A percentile compares a stretch with the other conserved stretches of the same genome.
Evolutionary conservation across 2,329 filamentous ascomycete genomes (phyloP).

Genomic region (Calcarisporium arbuscula): DNA sequence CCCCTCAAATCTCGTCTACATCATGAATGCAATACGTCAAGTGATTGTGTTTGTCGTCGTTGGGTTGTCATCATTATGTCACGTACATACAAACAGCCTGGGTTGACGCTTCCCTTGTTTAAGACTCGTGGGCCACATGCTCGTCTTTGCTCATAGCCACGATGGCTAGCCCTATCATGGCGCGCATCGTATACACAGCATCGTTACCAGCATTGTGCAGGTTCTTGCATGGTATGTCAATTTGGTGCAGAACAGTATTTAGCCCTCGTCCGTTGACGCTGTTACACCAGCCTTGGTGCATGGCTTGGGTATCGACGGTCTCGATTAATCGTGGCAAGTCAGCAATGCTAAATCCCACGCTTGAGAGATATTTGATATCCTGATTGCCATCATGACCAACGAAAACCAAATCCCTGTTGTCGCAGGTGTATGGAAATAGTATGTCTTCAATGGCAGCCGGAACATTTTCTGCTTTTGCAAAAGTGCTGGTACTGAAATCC

Average conservation of each 20-base stretch:
- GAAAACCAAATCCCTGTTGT: slow-evolving; percentile 55
- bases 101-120: no score
- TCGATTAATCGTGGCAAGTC: slow-evolving; percentile 50
- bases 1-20: slow-evolving; percentile 7
- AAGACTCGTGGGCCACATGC: no score
- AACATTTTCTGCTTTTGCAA: slow-evolving; percentile 29
- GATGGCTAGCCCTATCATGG: slow-evolving; percentile 51
- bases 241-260: slow-evolving; percentile 51
- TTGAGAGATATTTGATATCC: slow-evolving; percentile 63
- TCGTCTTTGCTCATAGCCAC: slow-evolving; percentile 16
- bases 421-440: slow-evolving; percentile 23
- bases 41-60: no score
- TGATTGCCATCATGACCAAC: slow-evolving; percentile 67
- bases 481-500: slow-evolving; percentile 32
- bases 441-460: slow-evolving; percentile 27
- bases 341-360: slow-evolving; percentile 56
- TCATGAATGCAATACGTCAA: no score
- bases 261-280: slow-evolving; percentile 51
- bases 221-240: slow-evolving; percentile 57
- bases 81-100: no score
- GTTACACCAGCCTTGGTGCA: slow-evolving; percentile 60
- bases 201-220: slow-evolving; percentile 90
- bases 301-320: slow-evolving; percentile 63
- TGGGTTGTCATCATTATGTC: no score
- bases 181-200: slow-evolving; percentile 70